A percentile compares a stretch with the other conserved stretches of the same genome.
Evolutionary conservation across 768 basidiomycete species (phyloP).

Genomic region (Leccinum arenicola): DNA sequence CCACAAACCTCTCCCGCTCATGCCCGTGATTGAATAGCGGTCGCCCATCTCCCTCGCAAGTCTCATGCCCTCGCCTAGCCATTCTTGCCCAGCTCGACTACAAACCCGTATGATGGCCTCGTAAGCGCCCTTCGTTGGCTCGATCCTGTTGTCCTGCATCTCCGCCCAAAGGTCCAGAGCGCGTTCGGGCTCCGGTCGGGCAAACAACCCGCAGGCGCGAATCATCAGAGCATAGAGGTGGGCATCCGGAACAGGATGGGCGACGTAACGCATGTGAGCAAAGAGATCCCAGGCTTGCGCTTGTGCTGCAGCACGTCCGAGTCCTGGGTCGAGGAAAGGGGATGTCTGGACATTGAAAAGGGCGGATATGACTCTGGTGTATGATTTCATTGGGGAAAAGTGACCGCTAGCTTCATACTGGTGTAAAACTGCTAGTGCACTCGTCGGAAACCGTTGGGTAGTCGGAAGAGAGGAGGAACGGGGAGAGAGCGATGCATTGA

Average conservation of each 20-base stretch:
- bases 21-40: constrained; percentile 39
- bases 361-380: constrained; percentile 62
- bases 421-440: constrained; percentile 68
- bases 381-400: constrained; percentile 71
- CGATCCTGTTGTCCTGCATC: constrained; percentile 74
- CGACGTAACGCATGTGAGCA: constrained; percentile 93
- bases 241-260: constrained; percentile 76
- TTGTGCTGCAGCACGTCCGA: constrained; percentile 45
- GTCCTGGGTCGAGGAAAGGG: constrained; percentile 18
- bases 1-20: constrained; percentile 60
- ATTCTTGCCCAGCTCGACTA: constrained; percentile 62
- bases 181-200: constrained; percentile 77
- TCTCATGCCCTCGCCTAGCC: constrained; percentile 80
- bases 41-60: constrained; percentile 88
- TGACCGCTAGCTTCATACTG: constrained; percentile 61
- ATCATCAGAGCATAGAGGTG: constrained; percentile 85
- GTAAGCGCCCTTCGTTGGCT: constrained; percentile 69
- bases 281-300: constrained; percentile 94
- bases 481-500: constrained; percentile 2
- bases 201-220: constrained; percentile 66
- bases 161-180: constrained; percentile 93
- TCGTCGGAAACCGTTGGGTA: constrained; percentile 47
- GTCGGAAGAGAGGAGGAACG: constrained; percentile 21
- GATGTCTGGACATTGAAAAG: constrained; percentile 47
- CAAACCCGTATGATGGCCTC: constrained; percentile 82